These are phyloP conservation scores for Citrus unshiu DNA, from an alignment of 345 rosid genomes.

Conservation along the genomic window DNA sequence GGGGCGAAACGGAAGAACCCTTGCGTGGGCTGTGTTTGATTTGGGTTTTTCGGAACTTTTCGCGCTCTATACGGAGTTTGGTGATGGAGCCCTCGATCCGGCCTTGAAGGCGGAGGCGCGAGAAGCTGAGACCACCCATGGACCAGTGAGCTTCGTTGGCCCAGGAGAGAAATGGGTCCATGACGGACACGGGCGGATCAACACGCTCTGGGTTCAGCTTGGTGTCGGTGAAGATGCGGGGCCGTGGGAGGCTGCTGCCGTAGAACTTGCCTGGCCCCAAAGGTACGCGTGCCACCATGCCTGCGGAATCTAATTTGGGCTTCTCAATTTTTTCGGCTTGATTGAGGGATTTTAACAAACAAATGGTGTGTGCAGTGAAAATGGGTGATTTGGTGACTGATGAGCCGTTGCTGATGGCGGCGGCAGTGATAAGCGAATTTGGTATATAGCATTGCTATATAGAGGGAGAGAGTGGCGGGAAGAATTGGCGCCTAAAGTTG, in stretches of 20 bases:
- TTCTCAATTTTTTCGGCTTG: neutral
- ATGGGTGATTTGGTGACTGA: neutral
- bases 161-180: conserved; percentile 84
- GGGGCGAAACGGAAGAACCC: conserved; percentile 45
- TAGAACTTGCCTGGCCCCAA: conserved; percentile 68
- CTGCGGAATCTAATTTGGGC: neutral
- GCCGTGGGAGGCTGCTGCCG: conserved; percentile 90
- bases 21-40: conserved; percentile 3
- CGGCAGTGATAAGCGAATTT: neutral
- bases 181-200: conserved; percentile 66
- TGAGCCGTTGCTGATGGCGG: neutral
- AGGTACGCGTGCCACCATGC: conserved; percentile 52
- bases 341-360: conserved; percentile 3
- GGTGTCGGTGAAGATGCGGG: conserved; percentile 60
- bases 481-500: conserved; percentile 37
- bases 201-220: conserved; percentile 48
- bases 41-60: conserved; percentile 20
- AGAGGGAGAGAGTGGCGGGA: conserved; percentile 32
- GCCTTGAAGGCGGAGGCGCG: conserved; percentile 87
- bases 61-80: conserved; percentile 53
- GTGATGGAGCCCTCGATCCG: conserved; percentile 72
- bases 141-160: conserved; percentile 97
- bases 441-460: neutral
- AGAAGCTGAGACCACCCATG: conserved; percentile 89
- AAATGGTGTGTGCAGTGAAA: neutral